Conservation (phyloP, 495 filamentous ascomycete species). For the Neurospora africana region DNA sequence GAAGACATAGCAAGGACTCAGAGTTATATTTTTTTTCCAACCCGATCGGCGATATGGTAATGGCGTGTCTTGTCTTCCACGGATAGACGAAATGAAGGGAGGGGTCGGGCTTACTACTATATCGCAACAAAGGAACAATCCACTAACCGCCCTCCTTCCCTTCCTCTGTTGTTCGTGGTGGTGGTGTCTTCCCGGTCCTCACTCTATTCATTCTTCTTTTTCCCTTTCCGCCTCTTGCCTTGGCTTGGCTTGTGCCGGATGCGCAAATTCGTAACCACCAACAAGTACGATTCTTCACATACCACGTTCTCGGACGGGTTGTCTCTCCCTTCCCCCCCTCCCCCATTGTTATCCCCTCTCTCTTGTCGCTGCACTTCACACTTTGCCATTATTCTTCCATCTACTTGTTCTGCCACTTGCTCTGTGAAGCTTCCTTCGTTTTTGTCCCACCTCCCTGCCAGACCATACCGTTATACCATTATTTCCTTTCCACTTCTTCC, state of each 20-base stretch:
- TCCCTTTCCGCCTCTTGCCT: not conserved
- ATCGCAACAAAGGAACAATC: not conserved
- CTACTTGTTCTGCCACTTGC: not conserved
- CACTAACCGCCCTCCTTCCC: not conserved
- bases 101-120: not conserved
- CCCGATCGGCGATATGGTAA: not conserved
- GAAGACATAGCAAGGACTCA: not conserved
- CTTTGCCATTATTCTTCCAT: not conserved
- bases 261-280: not conserved
- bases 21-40: not conserved
- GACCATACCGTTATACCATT: not conserved
- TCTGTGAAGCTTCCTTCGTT: not conserved
- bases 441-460: not conserved
- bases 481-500: not conserved
- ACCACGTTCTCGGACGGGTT: not conserved
- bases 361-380: not conserved
- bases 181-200: not conserved
- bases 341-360: slow-evolving; percentile 7
- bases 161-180: not conserved
- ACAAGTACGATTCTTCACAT: not conserved
- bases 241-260: not conserved
- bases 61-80: not conserved
- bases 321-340: not conserved
- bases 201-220: not conserved
- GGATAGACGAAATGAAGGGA: not conserved